Conservation (phyloP, 371 early-diverging fungal species). For the Choanephora cucurbitarum region DNA sequence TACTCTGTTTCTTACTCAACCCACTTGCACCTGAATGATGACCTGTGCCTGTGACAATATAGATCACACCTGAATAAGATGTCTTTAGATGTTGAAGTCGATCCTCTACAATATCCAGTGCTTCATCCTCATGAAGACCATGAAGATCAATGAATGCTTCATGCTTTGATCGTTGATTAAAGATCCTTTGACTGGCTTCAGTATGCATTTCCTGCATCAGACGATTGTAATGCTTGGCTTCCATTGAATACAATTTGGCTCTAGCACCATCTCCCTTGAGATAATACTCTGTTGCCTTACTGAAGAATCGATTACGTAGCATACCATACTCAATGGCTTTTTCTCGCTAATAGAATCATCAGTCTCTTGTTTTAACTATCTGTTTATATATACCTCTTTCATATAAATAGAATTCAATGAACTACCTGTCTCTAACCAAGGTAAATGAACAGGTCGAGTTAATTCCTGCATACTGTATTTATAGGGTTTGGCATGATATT, state of each 20-base stretch:
- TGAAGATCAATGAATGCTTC: conserved; percentile 65
- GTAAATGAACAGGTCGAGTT: conserved; percentile 47
- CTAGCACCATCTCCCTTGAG: conserved; percentile 56
- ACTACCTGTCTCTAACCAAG: conserved; percentile 61
- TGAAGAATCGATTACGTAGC: conserved; percentile 61
- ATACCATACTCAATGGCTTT: conserved; percentile 59
- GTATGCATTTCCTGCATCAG: conserved; percentile 61
- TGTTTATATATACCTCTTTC: conserved; percentile 35
- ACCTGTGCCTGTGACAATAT: conserved; percentile 57
- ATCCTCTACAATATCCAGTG: conserved; percentile 51
- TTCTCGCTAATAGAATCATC: no score
- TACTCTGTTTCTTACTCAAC: conserved; percentile 43
- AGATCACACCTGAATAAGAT: conserved; percentile 41
- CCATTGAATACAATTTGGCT: conserved; percentile 55
- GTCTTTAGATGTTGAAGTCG: conserved; percentile 38
- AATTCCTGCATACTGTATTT: conserved; percentile 23
- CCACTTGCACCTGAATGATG: conserved; percentile 49
- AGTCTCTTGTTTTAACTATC: not conserved
- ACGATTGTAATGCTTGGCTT: conserved; percentile 60
- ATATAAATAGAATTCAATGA: conserved; percentile 47
- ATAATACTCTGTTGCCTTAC: conserved; percentile 57
- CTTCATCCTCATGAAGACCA: conserved; percentile 64
- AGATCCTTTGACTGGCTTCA: conserved; percentile 60
- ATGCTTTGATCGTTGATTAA: conserved; percentile 50
- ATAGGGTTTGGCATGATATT: not conserved